Evolutionary conservation across 306 rosid species (phyloP).

Genomic region (Hippophae tibetana): DNA sequence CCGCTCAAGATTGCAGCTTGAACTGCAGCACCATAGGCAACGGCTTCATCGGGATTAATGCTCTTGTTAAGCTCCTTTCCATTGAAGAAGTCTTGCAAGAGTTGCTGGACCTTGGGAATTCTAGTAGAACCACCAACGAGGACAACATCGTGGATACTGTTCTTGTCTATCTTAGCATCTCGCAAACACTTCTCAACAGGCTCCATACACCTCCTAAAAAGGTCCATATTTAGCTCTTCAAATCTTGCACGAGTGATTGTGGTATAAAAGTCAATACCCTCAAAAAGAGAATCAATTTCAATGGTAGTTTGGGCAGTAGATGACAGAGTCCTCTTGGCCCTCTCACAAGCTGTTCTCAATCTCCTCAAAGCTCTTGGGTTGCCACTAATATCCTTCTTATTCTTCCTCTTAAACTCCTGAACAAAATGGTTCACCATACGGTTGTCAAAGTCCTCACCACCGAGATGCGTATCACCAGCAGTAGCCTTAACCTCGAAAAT

Average conservation of each 20-base stretch:
- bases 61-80: conserved; percentile 68
- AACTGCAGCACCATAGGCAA: conserved; percentile 68
- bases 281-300: conserved; percentile 61
- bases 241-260: conserved; percentile 67
- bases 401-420: conserved; percentile 70
- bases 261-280: conserved; percentile 63
- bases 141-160: conserved; percentile 54
- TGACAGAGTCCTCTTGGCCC: conserved; percentile 75
- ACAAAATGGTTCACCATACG: conserved; percentile 77
- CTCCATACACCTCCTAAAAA: conserved; percentile 67
- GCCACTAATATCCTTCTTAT: conserved; percentile 58
- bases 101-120: conserved; percentile 67
- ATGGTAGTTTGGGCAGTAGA: conserved; percentile 70
- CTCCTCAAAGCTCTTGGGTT: conserved; percentile 69
- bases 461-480: conserved; percentile 74
- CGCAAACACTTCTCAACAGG: conserved; percentile 72
- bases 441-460: conserved; percentile 79
- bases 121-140: conserved; percentile 83
- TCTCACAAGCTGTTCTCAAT: conserved; percentile 63
- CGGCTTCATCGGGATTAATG: conserved; percentile 67
- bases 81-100: conserved; percentile 69
- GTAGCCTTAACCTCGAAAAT: conserved; percentile 68
- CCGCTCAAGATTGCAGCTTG: conserved; percentile 74
- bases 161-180: conserved; percentile 79
- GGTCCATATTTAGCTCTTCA: conserved; percentile 73